Evolutionary conservation across 2,329 filamentous ascomycete species (phyloP), one percentile per base, ranked within the genome.

Genomic region (Curvularia lunata): DNA sequence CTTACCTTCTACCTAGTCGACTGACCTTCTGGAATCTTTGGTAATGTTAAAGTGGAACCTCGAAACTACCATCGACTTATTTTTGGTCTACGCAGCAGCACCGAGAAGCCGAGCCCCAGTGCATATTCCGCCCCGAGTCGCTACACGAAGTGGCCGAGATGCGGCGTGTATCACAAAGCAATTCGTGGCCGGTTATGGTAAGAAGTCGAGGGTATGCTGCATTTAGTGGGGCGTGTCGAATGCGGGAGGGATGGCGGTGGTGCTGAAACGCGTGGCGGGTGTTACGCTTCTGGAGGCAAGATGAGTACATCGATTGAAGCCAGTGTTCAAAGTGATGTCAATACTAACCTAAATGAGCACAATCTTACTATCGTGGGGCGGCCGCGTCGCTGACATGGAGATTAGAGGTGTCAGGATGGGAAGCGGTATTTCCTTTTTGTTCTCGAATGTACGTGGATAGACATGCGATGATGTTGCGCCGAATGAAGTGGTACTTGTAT

Each of bases 171-270:
- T 68, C 67, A 27, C 64, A 67, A 2, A 40, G 64, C 2, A 66
- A 62, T 3, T 54, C 62, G 45, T 75, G 70, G 38, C 65, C 62
- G 75, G 79, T 80, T 49, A 77, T 78, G 3, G 71, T 81, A 10
- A 77, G 76, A 52, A 75, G 77, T 37, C 64, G 64, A 23, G 66
- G 69, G 8, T 70, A 72, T 56, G 60, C 65, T 16, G 59, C 62
- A 2, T 66, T 65, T 23, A 58, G 61, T n/a, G 70, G 72, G 5
- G 61, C 67, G 9, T n/a, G n/a, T 71, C 71, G 10, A 74, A 63
- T 27, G 68, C 67, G 25, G 65, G 61, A 7, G 73, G 73, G 1
- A 68, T 75, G 19, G 73, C 70, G 4, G 58, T 74, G 7, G 53
- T 65, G 10, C 32, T 75, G 10, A 55, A 68, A 13, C 60, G 58